phyloP scores from a whole-genome alignment of 306 rosid species.

The Aeschynomene evenia region DNA sequence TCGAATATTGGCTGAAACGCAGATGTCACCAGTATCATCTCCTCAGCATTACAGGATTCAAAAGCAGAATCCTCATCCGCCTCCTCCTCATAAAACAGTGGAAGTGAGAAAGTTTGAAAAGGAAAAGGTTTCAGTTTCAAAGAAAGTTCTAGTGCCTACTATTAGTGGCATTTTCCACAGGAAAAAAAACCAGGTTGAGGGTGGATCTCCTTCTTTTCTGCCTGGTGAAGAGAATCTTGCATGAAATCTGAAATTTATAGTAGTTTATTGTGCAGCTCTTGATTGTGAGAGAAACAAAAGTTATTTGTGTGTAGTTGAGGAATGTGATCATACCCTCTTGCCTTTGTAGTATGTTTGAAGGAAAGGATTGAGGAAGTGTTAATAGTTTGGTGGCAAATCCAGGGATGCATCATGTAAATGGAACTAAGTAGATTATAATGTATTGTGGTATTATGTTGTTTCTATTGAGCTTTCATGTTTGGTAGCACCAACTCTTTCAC shows the following conservation, averaged over 20 bases:
- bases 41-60: constrained; percentile 65
- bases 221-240: constrained; percentile 80
- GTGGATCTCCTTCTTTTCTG: constrained; percentile 85
- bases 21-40: constrained; percentile 57
- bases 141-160: constrained; percentile 74
- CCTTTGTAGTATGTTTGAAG: constrained; percentile 35
- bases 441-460: constrained; percentile 28
- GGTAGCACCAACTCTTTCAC: constrained; percentile 13
- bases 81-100: constrained; percentile 43
- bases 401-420: constrained; percentile 51
- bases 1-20: constrained; percentile 73
- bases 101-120: constrained; percentile 62
- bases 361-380: constrained; percentile 25
- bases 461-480: constrained; percentile 30
- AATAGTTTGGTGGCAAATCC: constrained; percentile 43
- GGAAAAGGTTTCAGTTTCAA: constrained; percentile 57
- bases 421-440: constrained; percentile 35
- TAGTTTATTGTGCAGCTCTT: constrained; percentile 44
- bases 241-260: constrained; percentile 43
- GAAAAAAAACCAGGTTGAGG: constrained; percentile 81
- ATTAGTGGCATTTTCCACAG: constrained; percentile 72
- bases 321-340: constrained; percentile 33
- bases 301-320: constrained; percentile 58
- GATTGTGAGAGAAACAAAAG: constrained; percentile 42
- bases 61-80: constrained; percentile 54